Base-by-base conservation (phyloP, 106 monocot species). In the Posidonia australis region DNA sequence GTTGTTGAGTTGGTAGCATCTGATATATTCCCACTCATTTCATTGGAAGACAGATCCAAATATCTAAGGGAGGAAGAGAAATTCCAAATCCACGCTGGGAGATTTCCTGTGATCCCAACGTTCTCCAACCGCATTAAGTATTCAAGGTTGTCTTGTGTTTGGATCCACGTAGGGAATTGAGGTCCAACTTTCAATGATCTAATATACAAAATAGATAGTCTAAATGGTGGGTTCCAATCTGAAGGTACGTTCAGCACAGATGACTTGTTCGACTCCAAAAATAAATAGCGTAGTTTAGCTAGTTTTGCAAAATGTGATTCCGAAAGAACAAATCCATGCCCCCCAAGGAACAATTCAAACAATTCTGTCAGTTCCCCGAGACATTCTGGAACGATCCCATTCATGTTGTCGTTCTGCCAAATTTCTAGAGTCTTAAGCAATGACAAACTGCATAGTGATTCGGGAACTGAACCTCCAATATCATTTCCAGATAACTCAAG, bases 11-110 rank as follows among this genome's bases (percentile, higher is more conserved):
- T 41, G 17, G 21, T 11, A 3, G 13, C 41, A 43, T n/a, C 11
- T 10, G 62, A n/a, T 20, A 62, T 14, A 5, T 42, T 43, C 1
- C 62, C 62, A 10, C 12, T 9, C 9, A 62, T 18, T 9, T 42
- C 11, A 43, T 62, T 62, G 44, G 36, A 18, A n/a, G 36, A 42
- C 16, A 62, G 16, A 22, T 41, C 62, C 11, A 62, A 29, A 3
- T 1, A 0, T n/a, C 1, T 11, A 43, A 62, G 17, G 1, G 5
- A 10, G 10, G 52, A 49, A 26, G 54, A 60, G 18, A 71, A 26
- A 12, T 65, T 53, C 77, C 77, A 78, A 41, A 78, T 67, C 72
- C 77, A 78, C 16, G 51, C 21, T 2, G 77, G 77, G 27, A 72
- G 19, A 6, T 18, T 63, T 0, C 47, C 78, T 0, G 41, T 43